Evolutionary conservation across 2,329 filamentous ascomycete genomes (phyloP), one percentile per base, ranked within the genome.

Genomic region (Zasmidium citrigriseum): DNA sequence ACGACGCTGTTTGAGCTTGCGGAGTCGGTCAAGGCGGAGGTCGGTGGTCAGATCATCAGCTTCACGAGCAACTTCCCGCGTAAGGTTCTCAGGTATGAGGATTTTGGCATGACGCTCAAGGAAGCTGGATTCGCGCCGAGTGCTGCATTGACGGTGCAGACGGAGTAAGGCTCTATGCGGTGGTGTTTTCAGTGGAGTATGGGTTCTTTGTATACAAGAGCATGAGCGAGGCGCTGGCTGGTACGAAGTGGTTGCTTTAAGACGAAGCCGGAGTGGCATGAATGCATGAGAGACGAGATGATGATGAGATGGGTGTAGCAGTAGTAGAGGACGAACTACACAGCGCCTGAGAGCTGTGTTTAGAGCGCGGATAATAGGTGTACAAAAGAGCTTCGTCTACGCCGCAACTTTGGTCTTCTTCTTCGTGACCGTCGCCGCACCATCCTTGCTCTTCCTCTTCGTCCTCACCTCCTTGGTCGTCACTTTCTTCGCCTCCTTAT

Each of bases 1-100:
- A 96, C 92, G 2, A 98, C 95, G 0, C 78, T 99, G 11, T 96
- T 96, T 68, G 93, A 99, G 77, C 87, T 99, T 52, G 92, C 90
- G 0, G 86, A 93, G 67, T 83, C 87, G 58, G 73, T 99, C 22
- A 80, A 86, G 71, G 75, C 83, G 51, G 91, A 97, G 62, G 86
- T 84, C 51, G 91, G 89, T 0, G 74, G 84, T 4, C 77, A 85
- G 2, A 89, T 96, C 14, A 83, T 80, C 22, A 91, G 86, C 67
- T 97, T 99, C 72, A 86, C 88, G 1, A 89, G 89, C 67, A 97
- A 87, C 20, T 98, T 96, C 68, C 95, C 95, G 0, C 86, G 85
- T 70, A 96, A 97, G 80, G 85, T 86, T 0, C 98, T 89, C 64
- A 77, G 83, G 62, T 70, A 20, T 73, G 81, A 63, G 66, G 95